A percentile compares a stretch with the other conserved stretches of the same genome.
Conservation (phyloP, 2,329 filamentous ascomycete genomes). For the Penicillium sp. region DNA sequence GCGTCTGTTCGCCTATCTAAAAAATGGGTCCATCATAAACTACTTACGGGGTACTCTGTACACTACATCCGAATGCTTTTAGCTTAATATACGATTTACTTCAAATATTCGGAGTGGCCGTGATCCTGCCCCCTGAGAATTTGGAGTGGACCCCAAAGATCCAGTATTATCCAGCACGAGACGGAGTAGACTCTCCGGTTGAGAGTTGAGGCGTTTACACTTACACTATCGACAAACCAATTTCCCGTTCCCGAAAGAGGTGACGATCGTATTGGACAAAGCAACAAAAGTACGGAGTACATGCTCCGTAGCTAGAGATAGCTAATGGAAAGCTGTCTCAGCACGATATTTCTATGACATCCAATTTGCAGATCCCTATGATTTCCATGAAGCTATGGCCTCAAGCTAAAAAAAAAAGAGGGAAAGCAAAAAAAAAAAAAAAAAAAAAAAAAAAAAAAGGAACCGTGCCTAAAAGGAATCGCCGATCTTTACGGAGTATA, state of each 20-base stretch:
- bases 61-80: neutral
- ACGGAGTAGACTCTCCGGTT: neutral
- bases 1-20: conserved; percentile 11
- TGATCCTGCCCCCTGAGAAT: neutral
- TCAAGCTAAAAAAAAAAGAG: neutral
- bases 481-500: neutral
- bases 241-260: neutral
- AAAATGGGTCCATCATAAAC: conserved; percentile 1
- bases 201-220: neutral
- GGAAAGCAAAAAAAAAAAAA: no score
- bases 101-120: neutral
- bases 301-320: neutral
- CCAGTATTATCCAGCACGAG: neutral
- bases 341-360: neutral
- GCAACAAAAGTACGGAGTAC: neutral
- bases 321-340: neutral
- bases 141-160: conserved; percentile 1
- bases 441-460: neutral
- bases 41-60: neutral
- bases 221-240: neutral
- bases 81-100: neutral
- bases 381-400: neutral
- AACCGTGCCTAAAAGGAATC: neutral
- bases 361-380: conserved; percentile 2
- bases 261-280: neutral